Percentiles rank a stretch among this genome's conserved stretches.
Conservation (phyloP, 441 rosid species). For the Croton setiger region DNA sequence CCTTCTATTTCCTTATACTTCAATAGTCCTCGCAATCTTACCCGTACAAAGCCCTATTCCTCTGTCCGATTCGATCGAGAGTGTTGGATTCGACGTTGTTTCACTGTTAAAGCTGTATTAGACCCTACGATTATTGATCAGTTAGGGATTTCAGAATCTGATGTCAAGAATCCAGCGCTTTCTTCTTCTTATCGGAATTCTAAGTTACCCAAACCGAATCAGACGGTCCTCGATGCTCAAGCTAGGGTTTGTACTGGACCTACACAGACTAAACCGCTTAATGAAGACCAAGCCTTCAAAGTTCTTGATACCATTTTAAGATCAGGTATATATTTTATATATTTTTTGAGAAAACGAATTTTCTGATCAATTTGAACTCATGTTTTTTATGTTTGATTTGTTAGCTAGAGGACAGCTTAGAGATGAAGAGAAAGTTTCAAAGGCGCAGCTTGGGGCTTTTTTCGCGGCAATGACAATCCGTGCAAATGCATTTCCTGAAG, state of each 20-base stretch:
- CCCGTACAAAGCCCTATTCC: conserved; percentile 12
- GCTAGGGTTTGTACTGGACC: conserved; percentile 98
- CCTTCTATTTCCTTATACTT: conserved; percentile 28
- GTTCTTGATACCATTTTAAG: conserved; percentile 71
- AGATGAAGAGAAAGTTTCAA: conserved; percentile 74
- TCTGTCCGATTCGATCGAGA: conserved; percentile 30
- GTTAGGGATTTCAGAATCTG: conserved; percentile 59
- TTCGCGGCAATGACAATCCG: conserved; percentile 96
- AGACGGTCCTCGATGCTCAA: conserved; percentile 87
- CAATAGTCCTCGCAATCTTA: conserved; percentile 21
- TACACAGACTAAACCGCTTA: conserved; percentile 78
- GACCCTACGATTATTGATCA: conserved; percentile 54
- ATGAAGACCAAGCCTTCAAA: conserved; percentile 71
- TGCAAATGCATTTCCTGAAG: conserved; percentile 83
- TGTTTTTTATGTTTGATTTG: conserved; percentile 11
- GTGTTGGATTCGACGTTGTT: conserved; percentile 25
- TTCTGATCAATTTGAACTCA: not conserved
- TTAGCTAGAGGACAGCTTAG: conserved; percentile 72
- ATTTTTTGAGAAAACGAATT: not conserved
- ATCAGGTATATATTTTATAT: conserved; percentile 50
- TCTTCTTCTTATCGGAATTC: conserved; percentile 72
- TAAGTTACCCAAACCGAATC: conserved; percentile 63
- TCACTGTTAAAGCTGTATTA: conserved; percentile 31
- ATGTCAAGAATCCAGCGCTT: conserved; percentile 60
- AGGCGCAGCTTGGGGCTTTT: conserved; percentile 93